Percentiles rank a stretch among this genome's conserved stretches.
Evolutionary conservation across 2,329 filamentous ascomycete genomes (phyloP).

Genomic region (Fonsecaea multimorphosa): DNA sequence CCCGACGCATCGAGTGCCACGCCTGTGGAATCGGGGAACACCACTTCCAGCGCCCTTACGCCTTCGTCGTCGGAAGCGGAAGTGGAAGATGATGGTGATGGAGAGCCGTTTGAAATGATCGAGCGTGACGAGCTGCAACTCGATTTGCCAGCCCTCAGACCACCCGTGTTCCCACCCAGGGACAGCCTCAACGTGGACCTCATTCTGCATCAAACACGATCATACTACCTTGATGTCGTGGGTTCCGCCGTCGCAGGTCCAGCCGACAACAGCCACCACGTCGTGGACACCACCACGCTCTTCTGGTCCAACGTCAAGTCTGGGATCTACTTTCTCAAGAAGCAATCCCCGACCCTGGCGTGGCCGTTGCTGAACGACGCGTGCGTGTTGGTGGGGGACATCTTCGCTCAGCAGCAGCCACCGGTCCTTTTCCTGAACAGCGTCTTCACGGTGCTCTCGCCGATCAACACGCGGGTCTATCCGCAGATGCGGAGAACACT

Average conservation of each 20-base stretch:
- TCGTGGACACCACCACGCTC: background rate
- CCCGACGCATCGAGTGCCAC: background rate
- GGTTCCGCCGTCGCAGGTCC: background rate
- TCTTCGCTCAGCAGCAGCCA: slow-evolving; percentile 2
- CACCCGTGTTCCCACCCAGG: slow-evolving; percentile 10
- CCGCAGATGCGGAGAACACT: slow-evolving; percentile 19
- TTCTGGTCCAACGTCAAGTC: slow-evolving; percentile 26
- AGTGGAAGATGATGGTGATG: background rate
- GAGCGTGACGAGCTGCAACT: background rate
- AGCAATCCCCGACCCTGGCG: slow-evolving; percentile 14
- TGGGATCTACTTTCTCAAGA: slow-evolving; percentile 28
- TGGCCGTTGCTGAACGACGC: slow-evolving; percentile 26
- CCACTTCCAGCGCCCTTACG: background rate
- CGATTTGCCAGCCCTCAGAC: background rate
- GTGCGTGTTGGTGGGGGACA: slow-evolving; percentile 8
- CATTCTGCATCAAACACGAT: slow-evolving; percentile 10
- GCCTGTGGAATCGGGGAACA: background rate
- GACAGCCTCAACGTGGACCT: slow-evolving; percentile 11
- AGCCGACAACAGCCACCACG: background rate
- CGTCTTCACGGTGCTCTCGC: slow-evolving; percentile 20
- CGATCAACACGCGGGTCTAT: slow-evolving; percentile 19
- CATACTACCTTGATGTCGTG: slow-evolving; percentile 14
- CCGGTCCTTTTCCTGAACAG: slow-evolving; percentile 21
- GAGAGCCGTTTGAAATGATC: background rate
- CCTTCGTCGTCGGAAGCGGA: background rate